Evolutionary conservation across 352 stramenopile species (phyloP).

Genomic region (Pythium rishiriense): DNA sequence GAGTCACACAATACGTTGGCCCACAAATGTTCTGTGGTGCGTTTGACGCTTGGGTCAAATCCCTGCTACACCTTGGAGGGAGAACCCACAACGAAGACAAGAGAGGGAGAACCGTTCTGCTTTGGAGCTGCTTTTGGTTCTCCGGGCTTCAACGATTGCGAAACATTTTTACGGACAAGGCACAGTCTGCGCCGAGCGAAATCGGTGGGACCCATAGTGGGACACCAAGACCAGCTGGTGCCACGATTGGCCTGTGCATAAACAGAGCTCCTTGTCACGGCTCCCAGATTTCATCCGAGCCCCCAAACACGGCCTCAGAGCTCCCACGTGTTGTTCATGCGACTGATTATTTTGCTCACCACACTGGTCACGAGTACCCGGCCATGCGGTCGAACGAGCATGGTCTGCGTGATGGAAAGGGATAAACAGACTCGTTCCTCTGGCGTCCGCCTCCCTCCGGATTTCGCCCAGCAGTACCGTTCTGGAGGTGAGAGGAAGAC

Average conservation of each 20-base stretch:
- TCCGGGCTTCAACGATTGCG: slow-evolving; percentile 19
- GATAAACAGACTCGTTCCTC: too few relatives aligned
- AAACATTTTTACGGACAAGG: slow-evolving; percentile 18
- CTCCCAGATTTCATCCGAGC: background rate
- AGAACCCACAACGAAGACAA: too few relatives aligned
- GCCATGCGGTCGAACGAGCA: background rate
- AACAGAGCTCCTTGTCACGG: background rate
- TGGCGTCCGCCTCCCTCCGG: too few relatives aligned
- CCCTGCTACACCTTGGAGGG: too few relatives aligned
- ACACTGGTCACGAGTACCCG: too few relatives aligned
- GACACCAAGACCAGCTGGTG: background rate
- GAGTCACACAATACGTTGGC: too few relatives aligned
- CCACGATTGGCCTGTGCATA: background rate
- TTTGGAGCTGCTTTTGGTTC: background rate
- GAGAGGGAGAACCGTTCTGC: background rate
- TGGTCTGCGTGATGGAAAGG: too few relatives aligned
- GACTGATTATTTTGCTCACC: background rate
- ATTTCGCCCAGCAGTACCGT: too few relatives aligned
- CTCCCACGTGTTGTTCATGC: background rate
- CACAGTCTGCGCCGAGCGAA: slow-evolving; percentile 8
- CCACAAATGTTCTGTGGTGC: too few relatives aligned
- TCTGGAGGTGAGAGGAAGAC: too few relatives aligned
- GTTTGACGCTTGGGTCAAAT: too few relatives aligned
- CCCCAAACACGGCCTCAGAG: background rate
- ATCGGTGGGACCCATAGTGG: background rate